Evolutionary conservation across 176 grass and related monocot genomes (phyloP), one percentile per base, ranked within the genome.

Genomic region (Chloris gayana): DNA sequence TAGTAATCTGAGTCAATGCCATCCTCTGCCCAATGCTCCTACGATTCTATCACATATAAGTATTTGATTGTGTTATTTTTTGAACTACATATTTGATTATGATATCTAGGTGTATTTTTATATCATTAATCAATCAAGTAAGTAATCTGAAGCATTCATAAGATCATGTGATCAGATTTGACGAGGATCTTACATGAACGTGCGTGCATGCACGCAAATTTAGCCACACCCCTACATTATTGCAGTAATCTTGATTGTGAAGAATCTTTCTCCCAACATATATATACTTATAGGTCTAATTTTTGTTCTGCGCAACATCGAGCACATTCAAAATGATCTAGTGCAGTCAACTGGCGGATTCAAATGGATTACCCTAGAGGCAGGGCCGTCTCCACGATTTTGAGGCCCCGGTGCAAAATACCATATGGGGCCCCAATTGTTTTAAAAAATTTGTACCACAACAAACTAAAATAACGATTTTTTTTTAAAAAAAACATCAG

Each of bases 131-230:
- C 10, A 77, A 50, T 62, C 25, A 12, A 46, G 41, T 46, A n/a
- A 49, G 62, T 61, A 61, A 47, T 26, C 4, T 21, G 42, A 64
- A 31, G 85, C 42, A 80, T 80, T 74, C 30, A 80, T 64, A 80
- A 75, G 50, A 39, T 80, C 77, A 73, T 67, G 82, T 69, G 64
- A 22, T 34, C 42, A 31, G 18, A 66, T 70, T 85, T 64, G 64
- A 76, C n/a, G 72, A 86, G 33, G 64, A 87, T 86, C 79, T 77
- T 82, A 27, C 72, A 87, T 71, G 51, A 17, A 33, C 44, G 33
- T 80, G 79, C 42, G 85, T 71, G 79, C 64, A 14, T 14, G 79
- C 42, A 71, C 69, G 27, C 47, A 54, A 69, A 69, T 63, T 60
- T 69, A 75, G 70, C 63, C 26, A 38, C 53, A 61, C 42, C 64